A percentile compares a stretch with the other conserved stretches of the same genome.
Evolutionary conservation across 1,284 basidiomycete species (phyloP).

Genomic region (Psilocybe mexicana): DNA sequence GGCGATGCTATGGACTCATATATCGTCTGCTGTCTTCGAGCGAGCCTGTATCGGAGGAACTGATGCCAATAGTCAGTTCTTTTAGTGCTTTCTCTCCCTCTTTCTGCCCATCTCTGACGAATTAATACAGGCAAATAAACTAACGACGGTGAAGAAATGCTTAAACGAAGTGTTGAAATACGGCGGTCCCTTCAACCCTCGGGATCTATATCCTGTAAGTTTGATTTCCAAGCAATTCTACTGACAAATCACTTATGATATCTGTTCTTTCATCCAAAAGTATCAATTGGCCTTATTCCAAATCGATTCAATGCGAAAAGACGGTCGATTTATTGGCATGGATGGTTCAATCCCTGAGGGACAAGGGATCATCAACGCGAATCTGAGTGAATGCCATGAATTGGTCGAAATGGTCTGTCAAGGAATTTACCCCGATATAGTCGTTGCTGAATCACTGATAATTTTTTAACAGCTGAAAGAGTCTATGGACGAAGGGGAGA

Average conservation of each 20-base stretch:
- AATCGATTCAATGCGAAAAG: conserved; percentile 91
- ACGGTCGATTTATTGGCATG: conserved; percentile 88
- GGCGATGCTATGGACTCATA: conserved; percentile 95
- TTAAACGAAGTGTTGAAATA: conserved; percentile 97
- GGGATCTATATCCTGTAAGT: conserved; percentile 92
- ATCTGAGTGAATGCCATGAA: conserved; percentile 96
- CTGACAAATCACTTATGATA: background rate
- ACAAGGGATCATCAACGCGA: conserved; percentile 95
- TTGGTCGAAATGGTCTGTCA: conserved; percentile 82
- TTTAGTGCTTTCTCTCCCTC: background rate
- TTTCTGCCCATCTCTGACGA: background rate
- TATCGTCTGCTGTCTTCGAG: conserved; percentile 95
- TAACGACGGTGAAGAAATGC: conserved; percentile 94
- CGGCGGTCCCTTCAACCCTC: conserved; percentile 92
- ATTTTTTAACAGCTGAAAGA: conserved; percentile 61
- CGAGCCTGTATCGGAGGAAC: conserved; percentile 97
- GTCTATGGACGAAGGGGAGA: conserved; percentile 71
- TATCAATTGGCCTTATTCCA: conserved; percentile 96
- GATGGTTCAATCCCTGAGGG: conserved; percentile 92
- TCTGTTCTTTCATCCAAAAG: conserved; percentile 36
- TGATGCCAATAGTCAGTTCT: conserved; percentile 85
- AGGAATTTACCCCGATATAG: background rate
- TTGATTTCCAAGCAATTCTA: background rate
- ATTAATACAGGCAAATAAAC: conserved; percentile 77
- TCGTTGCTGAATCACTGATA: background rate